These are phyloP conservation scores for Paratinospora sagittata DNA, from an alignment of 164 flowering plant species.

Conservation along the genomic window DNA sequence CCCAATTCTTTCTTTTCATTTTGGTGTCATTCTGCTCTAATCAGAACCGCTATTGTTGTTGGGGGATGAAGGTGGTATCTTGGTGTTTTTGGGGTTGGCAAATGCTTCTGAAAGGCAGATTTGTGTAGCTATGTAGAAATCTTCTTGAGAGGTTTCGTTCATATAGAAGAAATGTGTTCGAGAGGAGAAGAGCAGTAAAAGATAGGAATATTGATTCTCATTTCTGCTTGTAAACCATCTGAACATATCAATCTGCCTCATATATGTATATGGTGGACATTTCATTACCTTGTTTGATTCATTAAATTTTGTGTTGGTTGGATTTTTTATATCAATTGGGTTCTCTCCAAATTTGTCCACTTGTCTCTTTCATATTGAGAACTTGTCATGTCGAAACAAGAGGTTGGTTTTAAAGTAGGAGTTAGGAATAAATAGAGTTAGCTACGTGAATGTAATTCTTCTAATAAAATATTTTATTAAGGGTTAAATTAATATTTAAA, in stretches of 20 bases:
- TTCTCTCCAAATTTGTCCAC: too few species aligned
- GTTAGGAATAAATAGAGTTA: too few species aligned
- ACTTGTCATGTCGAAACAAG: too few species aligned
- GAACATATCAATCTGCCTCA: not conserved
- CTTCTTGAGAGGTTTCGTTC: not conserved
- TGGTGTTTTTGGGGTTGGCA: not conserved
- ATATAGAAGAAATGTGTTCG: not conserved
- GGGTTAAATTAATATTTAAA: too few species aligned
- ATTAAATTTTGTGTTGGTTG: too few species aligned
- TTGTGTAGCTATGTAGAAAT: not conserved
- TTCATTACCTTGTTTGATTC: not conserved
- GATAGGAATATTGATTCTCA: not conserved
- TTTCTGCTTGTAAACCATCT: constrained; percentile 1
- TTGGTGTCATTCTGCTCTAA: not conserved
- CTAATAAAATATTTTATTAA: too few species aligned
- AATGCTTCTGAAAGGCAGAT: not conserved
- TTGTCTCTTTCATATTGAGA: too few species aligned
- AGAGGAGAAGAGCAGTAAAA: not conserved
- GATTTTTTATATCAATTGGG: too few species aligned
- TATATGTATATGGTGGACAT: not conserved
- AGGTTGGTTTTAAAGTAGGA: too few species aligned
- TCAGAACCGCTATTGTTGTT: not conserved
- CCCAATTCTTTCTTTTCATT: not conserved
- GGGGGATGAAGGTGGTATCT: too few species aligned
- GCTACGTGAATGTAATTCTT: too few species aligned